These are phyloP conservation scores for Thelonectria discophora DNA, from an alignment of 2,329 filamentous ascomycete genomes.

Conservation along the genomic window DNA sequence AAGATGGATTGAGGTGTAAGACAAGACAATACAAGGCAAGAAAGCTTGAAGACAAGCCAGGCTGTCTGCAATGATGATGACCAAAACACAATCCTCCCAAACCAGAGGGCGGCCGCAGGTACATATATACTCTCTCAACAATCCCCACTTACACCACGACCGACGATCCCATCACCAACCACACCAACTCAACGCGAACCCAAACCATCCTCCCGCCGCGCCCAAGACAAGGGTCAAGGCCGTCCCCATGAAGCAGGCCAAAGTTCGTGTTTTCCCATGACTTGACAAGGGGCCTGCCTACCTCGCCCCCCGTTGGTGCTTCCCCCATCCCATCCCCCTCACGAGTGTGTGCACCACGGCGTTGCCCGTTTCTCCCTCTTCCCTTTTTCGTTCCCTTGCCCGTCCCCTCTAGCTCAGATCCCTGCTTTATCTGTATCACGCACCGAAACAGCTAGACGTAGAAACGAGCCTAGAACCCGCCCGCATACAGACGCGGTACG, in stretches of 20 bases:
- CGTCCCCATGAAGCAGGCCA: no score
- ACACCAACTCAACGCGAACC: not conserved
- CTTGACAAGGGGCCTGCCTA: not conserved
- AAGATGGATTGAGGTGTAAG: not conserved
- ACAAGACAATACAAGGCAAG: constrained; percentile 7
- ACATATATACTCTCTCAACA: constrained; percentile 28
- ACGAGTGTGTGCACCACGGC: no score
- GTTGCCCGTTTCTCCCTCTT: constrained; percentile 5
- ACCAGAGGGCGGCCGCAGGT: constrained; percentile 1
- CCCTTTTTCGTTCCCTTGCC: not conserved
- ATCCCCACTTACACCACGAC: constrained; percentile 31
- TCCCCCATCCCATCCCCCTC: no score
- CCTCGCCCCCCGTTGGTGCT: no score
- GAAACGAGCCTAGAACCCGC: not conserved
- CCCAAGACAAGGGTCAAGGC: not conserved
- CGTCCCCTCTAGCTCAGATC: no score
- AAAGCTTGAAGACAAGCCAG: no score
- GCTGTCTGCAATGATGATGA: constrained; percentile 12
- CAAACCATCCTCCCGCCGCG: not conserved
- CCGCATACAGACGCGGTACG: not conserved
- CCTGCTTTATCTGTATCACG: not conserved
- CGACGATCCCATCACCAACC: constrained; percentile 31
- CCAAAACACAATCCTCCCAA: not conserved
- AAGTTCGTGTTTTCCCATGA: not conserved
- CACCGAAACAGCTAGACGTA: not conserved